Evolutionary conservation across 495 filamentous ascomycete genomes (phyloP).

Genomic region (Podospora pseudoanserina): DNA sequence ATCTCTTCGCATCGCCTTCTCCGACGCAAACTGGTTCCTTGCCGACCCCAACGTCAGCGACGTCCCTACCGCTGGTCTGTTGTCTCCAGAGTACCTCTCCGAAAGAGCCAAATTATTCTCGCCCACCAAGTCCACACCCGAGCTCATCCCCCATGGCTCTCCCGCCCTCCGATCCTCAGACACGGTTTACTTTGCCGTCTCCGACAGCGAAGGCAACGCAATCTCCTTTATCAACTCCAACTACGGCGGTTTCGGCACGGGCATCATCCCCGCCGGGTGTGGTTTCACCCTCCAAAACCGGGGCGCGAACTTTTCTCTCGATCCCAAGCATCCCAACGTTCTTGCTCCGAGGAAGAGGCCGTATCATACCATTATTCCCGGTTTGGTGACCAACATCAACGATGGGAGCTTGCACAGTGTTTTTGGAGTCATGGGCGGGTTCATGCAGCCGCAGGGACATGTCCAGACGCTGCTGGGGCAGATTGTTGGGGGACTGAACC

Average conservation of each 20-base stretch:
- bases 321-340: conserved; percentile 66
- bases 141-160: conserved; percentile 49
- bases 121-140: conserved; percentile 19
- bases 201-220: conserved; percentile 78
- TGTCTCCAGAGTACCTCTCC: conserved; percentile 48
- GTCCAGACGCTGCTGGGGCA: conserved; percentile 92
- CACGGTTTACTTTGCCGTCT: conserved; percentile 89
- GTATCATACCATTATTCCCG: conserved; percentile 97
- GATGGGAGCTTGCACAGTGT: conserved; percentile 75
- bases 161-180: conserved; percentile 65
- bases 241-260: conserved; percentile 85
- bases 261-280: conserved; percentile 75
- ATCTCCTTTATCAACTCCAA: conserved; percentile 97
- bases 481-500: conserved; percentile 75
- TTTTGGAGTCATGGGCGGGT: conserved; percentile 96
- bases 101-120: conserved; percentile 40
- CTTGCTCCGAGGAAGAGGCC: conserved; percentile 81
- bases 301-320: conserved; percentile 76
- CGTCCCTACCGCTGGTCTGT: conserved; percentile 62
- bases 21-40: conserved; percentile 86
- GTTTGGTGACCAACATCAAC: conserved; percentile 71
- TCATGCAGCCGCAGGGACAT: conserved; percentile 98
- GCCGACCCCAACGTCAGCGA: conserved; percentile 68
- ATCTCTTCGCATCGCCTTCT: conserved; percentile 85
- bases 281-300: conserved; percentile 95